Percentiles rank a stretch among this genome's conserved stretches.
Conservation (phyloP, 2,329 filamentous ascomycete species). For the Penicillium sp. region DNA sequence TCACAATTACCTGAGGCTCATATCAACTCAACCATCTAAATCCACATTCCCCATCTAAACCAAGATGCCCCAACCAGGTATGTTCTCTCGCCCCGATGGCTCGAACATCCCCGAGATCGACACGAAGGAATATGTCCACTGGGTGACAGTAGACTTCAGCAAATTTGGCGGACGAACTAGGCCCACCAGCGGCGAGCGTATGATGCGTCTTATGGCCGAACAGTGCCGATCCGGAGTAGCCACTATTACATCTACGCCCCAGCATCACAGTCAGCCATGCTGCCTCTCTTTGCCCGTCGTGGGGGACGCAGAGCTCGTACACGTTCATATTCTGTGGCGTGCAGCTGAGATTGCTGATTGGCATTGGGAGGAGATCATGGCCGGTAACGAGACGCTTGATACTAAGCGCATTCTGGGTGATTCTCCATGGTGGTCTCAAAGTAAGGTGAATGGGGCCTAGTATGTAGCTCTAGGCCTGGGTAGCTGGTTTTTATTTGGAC, state of each 20-base stretch:
- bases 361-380: not conserved
- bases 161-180: not conserved
- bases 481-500: not conserved
- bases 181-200: not conserved
- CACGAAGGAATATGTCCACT: not conserved
- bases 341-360: constrained; percentile 1
- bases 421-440: not conserved
- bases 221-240: not conserved
- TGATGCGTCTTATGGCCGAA: constrained; percentile 5
- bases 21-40: not conserved
- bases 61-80: not conserved
- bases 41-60: not conserved
- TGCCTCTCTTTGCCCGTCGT: constrained; percentile 1
- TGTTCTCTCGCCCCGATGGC: not conserved
- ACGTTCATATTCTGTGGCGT: not conserved
- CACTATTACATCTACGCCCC: not conserved
- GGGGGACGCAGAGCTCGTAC: not conserved
- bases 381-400: not conserved
- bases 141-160: constrained; percentile 2
- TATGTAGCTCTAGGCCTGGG: not conserved
- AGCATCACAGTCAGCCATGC: not conserved
- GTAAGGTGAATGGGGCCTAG: not conserved
- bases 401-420: not conserved
- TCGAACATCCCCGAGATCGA: not conserved
- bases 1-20: not conserved